phyloP scores from a whole-genome alignment of 2,329 filamentous ascomycete genomes.

The Xylariales sp. region DNA sequence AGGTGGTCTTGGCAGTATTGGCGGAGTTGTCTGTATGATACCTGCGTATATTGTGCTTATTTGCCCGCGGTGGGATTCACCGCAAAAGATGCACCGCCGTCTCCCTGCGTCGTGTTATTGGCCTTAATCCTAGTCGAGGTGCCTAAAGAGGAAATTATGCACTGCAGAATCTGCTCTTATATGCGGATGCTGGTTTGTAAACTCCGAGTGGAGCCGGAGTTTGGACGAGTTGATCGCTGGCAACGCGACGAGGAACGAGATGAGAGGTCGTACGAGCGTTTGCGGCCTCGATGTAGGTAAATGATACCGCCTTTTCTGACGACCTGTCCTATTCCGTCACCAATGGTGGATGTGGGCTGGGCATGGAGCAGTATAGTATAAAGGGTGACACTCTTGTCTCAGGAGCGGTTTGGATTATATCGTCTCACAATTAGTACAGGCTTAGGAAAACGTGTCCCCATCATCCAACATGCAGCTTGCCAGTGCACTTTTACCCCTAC shows the following conservation, averaged over 20 bases:
- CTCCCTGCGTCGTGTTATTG: neutral
- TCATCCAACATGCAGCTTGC: constrained; percentile 6
- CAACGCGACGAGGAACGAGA: no score
- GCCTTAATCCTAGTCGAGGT: neutral
- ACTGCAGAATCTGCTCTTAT: neutral
- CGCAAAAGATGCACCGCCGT: neutral
- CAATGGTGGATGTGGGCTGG: neutral
- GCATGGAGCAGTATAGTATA: neutral
- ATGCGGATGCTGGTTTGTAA: neutral
- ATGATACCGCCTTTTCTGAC: neutral
- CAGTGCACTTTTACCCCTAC: neutral
- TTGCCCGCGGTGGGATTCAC: neutral
- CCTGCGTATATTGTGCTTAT: neutral
- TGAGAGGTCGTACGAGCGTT: neutral
- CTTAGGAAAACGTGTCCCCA: neutral
- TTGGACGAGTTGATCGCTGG: neutral
- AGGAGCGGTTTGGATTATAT: no score
- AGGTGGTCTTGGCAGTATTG: no score
- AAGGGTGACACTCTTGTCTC: neutral
- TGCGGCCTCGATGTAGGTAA: neutral
- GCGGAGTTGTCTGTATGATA: no score
- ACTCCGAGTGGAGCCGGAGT: constrained; percentile 6
- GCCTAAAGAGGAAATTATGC: neutral
- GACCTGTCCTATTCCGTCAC: neutral
- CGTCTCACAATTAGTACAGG: neutral